Percentiles rank a stretch among this genome's conserved stretches.
Evolutionary conservation across 139 green algal species (phyloP).

Genomic region (Chlorella sp.): DNA sequence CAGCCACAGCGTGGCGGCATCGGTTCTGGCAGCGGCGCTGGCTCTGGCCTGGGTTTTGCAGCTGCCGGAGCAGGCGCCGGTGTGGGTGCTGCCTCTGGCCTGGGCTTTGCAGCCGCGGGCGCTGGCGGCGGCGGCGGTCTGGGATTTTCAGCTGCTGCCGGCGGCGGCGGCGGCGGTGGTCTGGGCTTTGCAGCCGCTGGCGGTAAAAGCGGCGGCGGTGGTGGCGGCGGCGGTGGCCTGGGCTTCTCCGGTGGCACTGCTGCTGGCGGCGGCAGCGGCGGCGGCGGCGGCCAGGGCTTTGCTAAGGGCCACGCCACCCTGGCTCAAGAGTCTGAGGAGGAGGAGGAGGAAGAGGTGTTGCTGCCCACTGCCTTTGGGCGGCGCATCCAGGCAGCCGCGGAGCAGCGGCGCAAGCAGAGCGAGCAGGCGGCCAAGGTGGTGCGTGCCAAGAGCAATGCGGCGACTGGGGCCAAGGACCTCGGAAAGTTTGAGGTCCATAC

Average conservation of each 20-base stretch:
- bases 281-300: conserved; percentile 50
- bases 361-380: conserved; percentile 85
- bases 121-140: background rate
- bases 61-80: background rate
- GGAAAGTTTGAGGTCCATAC: conserved; percentile 92
- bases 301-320: conserved; percentile 20
- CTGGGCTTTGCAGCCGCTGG: conserved; percentile 5
- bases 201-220: conserved; percentile 1
- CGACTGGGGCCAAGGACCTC: conserved; percentile 43
- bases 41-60: background rate
- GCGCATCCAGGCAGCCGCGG: conserved; percentile 40
- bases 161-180: background rate
- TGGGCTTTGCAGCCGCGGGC: background rate
- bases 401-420: conserved; percentile 52
- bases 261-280: conserved; percentile 11
- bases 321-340: conserved; percentile 46
- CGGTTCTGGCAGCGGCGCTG: background rate
- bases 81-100: background rate
- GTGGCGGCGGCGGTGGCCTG: conserved; percentile 26
- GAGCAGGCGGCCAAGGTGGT: conserved; percentile 41
- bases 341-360: conserved; percentile 60
- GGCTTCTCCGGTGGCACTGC: conserved; percentile 6
- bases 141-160: background rate
- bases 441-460: background rate
- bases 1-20: background rate